Evolutionary conservation across 495 filamentous ascomycete genomes (phyloP), one percentile per base, ranked within the genome.

Genomic region (Beverwykella pulmonaria): DNA sequence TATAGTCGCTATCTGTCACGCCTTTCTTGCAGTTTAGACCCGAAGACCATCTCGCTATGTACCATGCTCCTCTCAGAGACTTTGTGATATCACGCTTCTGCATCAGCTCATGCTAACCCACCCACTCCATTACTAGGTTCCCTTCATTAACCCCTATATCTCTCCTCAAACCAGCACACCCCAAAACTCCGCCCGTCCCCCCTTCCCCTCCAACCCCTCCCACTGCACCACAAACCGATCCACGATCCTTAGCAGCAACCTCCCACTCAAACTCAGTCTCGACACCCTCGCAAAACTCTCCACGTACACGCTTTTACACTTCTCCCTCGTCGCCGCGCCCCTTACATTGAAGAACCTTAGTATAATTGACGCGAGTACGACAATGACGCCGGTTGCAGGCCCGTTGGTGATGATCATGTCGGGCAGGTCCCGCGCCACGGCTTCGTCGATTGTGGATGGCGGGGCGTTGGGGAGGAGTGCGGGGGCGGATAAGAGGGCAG

Each of bases 271-370:
- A 79, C 93, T 97, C 71, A 96, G 73, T 10, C 82, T 86, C 59
- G 79, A 85, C 2, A 94, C 88, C 19, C 93, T 83, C 1, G 94
- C 95, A 88, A 92, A 98, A 27, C 87, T 92, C 83, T 98, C 94
- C 15, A 97, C 83, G 74, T 93, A 98, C 22, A 98, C 82, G 7
- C 84, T 88, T 47, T 87, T 83, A 71, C 93, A 84, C 73, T 82
- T 82, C 39, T 78, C 81, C 44, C 59, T 47, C 29, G 63, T 55
- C 56, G 75, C 61, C 3, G 68, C 70, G 2, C 81, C 81, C 15
- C 73, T 64, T 0, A 86, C 25, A 27, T 75, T 73, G 53, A 85
- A 79, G 62, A 92, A 82, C 63, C 90, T 89, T 53, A 96, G 75
- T 1, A 90, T 20, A 26, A 87, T 82, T 1, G 86, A 84, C 0